phyloP scores from a whole-genome alignment of 2,329 filamentous ascomycete genomes.

The Colletotrichum gigasporum region DNA sequence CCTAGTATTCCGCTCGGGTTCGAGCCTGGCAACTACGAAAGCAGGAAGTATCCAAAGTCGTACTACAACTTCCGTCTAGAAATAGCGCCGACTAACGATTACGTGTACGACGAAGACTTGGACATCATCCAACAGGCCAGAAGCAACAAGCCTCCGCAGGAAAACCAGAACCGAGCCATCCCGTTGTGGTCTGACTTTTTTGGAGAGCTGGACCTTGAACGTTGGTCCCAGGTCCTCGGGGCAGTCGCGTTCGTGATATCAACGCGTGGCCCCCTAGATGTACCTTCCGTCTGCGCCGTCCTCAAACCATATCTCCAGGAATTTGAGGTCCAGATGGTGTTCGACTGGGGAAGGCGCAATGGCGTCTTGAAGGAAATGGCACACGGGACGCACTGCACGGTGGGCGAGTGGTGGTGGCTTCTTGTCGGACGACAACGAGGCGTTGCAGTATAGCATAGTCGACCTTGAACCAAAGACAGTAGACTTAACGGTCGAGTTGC shows the following conservation, averaged over 20 bases:
- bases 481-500: too few relatives aligned
- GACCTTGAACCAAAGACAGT: too few relatives aligned
- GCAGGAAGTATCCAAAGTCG: conserved; percentile 71
- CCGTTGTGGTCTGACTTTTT: conserved; percentile 81
- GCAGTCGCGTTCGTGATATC: conserved; percentile 71
- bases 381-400: conserved; percentile 51
- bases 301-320: conserved; percentile 68
- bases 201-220: conserved; percentile 62
- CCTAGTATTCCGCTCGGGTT: conserved; percentile 75
- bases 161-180: conserved; percentile 57
- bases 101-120: conserved; percentile 64
- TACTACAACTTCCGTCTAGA: conserved; percentile 72
- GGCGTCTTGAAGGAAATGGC: conserved; percentile 59
- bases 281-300: conserved; percentile 61
- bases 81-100: conserved; percentile 65
- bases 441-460: background rate
- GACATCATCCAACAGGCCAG: conserved; percentile 48
- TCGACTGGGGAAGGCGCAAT: conserved; percentile 66
- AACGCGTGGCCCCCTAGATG: conserved; percentile 66
- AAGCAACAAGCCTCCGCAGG: conserved; percentile 50
- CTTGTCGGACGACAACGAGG: conserved; percentile 52
- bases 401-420: conserved; percentile 76
- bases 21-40: conserved; percentile 76
- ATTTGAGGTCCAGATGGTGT: conserved; percentile 68
- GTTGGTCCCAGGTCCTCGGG: conserved; percentile 73